Conservation (phyloP, 192 early-diverging fungal species). For the Linnemannia schmuckeri region DNA sequence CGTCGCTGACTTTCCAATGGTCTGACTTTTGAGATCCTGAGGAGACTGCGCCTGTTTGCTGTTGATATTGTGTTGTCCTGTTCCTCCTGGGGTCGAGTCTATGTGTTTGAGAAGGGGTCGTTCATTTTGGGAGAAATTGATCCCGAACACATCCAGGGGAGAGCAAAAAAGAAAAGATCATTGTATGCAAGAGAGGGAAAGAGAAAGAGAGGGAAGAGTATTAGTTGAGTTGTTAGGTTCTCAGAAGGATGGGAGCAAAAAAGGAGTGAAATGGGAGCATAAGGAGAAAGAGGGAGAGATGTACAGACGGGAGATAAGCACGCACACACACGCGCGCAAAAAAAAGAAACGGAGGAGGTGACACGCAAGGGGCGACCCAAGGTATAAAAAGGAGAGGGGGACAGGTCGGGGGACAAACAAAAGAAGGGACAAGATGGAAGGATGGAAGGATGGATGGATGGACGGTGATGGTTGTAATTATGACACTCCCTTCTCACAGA, state of each 20-base stretch:
- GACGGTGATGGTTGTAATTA: not conserved
- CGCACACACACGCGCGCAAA: not conserved
- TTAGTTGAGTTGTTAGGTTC: conserved; percentile 3
- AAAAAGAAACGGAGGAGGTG: not conserved
- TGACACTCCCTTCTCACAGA: not conserved
- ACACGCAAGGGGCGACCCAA: conserved; percentile 8
- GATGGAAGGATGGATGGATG: too few species aligned
- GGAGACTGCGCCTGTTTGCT: not conserved
- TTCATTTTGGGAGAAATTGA: conserved; percentile 4
- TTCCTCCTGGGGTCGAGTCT: not conserved
- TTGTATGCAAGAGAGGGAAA: not conserved
- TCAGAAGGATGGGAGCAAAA: not conserved
- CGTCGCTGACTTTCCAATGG: conserved; percentile 23
- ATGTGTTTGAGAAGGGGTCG: not conserved
- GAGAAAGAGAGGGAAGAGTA: not conserved
- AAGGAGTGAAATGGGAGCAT: not conserved
- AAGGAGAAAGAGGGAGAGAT: not conserved
- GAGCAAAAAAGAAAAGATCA: not conserved
- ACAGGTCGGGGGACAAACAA: not conserved
- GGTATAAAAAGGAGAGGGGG: not conserved
- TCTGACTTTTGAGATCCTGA: conserved; percentile 26
- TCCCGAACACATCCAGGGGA: conserved; percentile 1
- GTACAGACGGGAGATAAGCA: not conserved
- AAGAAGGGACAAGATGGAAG: not conserved
- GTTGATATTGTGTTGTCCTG: not conserved